Evolutionary conservation across 2,329 filamentous ascomycete genomes (phyloP).

Genomic region (Beauveria pseudobassiana): DNA sequence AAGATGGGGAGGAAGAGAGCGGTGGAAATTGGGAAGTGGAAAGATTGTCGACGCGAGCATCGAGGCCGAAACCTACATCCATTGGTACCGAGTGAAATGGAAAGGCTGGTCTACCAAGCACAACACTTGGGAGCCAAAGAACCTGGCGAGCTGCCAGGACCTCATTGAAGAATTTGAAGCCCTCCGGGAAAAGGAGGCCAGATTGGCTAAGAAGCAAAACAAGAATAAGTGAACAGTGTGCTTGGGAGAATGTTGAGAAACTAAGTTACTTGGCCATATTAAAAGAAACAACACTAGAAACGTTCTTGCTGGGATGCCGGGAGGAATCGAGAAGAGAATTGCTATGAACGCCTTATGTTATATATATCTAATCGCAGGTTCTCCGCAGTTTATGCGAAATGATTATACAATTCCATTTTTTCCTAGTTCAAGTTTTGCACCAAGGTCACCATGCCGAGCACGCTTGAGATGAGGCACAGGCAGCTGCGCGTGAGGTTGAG

Average conservation of each 20-base stretch:
- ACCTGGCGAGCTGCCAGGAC: conserved; percentile 32
- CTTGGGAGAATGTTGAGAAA: too few relatives aligned
- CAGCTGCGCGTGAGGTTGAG: conserved; percentile 26
- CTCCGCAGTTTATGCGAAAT: too few relatives aligned
- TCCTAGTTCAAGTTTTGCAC: conserved; percentile 3
- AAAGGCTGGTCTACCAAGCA: conserved; percentile 34
- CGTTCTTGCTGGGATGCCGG: neutral
- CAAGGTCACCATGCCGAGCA: conserved; percentile 13
- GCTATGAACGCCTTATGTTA: neutral
- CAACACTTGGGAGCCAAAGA: conserved; percentile 48
- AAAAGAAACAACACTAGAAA: neutral
- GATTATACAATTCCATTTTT: neutral
- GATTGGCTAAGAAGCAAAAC: neutral
- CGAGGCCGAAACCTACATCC: conserved; percentile 28
- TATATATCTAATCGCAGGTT: neutral
- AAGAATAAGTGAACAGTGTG: neutral
- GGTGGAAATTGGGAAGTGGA: conserved; percentile 40
- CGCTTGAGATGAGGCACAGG: conserved; percentile 23
- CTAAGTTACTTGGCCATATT: neutral
- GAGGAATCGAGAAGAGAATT: neutral
- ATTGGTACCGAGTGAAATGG: conserved; percentile 47
- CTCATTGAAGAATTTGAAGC: conserved; percentile 31
- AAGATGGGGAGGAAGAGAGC: neutral
- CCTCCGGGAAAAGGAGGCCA: neutral
- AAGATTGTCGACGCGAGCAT: conserved; percentile 34